phyloP scores from a whole-genome alignment of 2,329 filamentous ascomycete species.

The Fusarium metavorans region DNA sequence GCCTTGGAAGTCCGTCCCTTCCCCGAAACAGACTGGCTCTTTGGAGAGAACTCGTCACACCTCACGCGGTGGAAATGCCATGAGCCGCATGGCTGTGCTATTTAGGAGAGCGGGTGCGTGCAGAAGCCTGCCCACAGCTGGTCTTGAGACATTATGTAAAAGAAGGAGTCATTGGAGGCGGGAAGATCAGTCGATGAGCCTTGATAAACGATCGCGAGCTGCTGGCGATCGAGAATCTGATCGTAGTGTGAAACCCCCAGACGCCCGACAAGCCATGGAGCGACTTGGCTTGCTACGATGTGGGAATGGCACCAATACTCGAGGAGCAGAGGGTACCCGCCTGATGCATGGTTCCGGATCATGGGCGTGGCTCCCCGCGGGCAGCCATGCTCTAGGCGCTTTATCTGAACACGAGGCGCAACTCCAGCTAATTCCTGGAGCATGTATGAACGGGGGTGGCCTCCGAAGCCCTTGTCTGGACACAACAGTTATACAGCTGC shows the following conservation, averaged over 20 bases:
- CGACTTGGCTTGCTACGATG: background rate
- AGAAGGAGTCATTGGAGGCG: background rate
- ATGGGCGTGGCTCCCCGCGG: slow-evolving; percentile 22
- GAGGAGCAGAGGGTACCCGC: slow-evolving; percentile 1
- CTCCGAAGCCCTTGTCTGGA: slow-evolving; percentile 19
- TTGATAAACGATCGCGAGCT: slow-evolving; percentile 6
- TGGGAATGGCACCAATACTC: slow-evolving; percentile 1
- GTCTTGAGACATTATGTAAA: slow-evolving; percentile 5
- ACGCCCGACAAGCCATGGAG: slow-evolving; percentile 1
- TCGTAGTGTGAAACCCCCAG: background rate
- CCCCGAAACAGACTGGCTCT: background rate
- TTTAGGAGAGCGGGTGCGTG: slow-evolving; percentile 21
- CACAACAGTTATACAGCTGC: slow-evolving; percentile 8
- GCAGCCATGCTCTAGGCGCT: slow-evolving; percentile 11
- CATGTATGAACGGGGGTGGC: background rate
- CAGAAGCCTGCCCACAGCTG: slow-evolving; percentile 15
- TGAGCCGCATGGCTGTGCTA: slow-evolving; percentile 25
- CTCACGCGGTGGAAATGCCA: slow-evolving; percentile 7
- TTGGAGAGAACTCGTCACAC: slow-evolving; percentile 6
- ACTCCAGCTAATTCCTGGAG: slow-evolving; percentile 20
- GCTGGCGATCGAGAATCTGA: background rate
- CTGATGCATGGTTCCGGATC: slow-evolving; percentile 24
- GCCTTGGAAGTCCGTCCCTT: background rate
- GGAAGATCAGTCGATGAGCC: slow-evolving; percentile 5
- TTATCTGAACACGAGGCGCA: slow-evolving; percentile 39